Percentiles rank a stretch among this genome's conserved stretches.
Conservation (phyloP, 2,329 filamentous ascomycete species). For the Fusarium pininemorale region DNA sequence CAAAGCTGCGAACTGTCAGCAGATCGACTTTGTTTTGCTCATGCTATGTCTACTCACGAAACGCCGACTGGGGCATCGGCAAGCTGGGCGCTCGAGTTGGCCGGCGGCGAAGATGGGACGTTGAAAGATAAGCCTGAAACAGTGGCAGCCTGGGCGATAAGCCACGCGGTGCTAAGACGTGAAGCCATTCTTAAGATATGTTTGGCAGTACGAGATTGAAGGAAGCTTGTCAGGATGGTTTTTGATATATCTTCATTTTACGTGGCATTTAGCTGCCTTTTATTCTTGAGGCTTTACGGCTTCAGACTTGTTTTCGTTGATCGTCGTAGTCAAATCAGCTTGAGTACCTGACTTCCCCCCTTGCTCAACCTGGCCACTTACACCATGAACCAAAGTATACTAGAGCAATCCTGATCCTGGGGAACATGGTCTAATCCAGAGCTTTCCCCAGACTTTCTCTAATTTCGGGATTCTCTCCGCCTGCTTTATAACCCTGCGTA, state of each 20-base stretch:
- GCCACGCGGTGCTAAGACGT: not conserved
- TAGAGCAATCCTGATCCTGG: not conserved
- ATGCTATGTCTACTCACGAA: not conserved
- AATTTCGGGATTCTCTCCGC: not conserved
- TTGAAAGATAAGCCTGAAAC: not conserved
- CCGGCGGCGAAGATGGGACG: not conserved
- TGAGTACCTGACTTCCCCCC: not conserved
- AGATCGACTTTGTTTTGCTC: accelerated
- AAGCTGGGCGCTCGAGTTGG: not conserved
- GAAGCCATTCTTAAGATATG: not conserved
- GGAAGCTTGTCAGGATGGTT: not conserved
- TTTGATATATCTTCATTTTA: not conserved
- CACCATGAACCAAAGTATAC: not conserved
- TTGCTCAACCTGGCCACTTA: not conserved
- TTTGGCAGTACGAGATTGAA: not conserved
- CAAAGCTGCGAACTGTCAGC: not conserved
- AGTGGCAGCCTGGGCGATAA: not conserved
- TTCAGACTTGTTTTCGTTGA: not conserved
- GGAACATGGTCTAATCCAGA: not conserved
- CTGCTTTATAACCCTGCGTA: accelerated
- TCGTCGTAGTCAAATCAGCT: not conserved
- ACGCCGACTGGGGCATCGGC: not conserved
- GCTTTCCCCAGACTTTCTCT: not conserved
- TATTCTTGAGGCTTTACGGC: not conserved
- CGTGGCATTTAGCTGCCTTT: not conserved